Percentiles rank a stretch among this genome's conserved stretches.
Conservation (phyloP, 768 basidiomycete species). For the Sporobolomyces phaffii region DNA sequence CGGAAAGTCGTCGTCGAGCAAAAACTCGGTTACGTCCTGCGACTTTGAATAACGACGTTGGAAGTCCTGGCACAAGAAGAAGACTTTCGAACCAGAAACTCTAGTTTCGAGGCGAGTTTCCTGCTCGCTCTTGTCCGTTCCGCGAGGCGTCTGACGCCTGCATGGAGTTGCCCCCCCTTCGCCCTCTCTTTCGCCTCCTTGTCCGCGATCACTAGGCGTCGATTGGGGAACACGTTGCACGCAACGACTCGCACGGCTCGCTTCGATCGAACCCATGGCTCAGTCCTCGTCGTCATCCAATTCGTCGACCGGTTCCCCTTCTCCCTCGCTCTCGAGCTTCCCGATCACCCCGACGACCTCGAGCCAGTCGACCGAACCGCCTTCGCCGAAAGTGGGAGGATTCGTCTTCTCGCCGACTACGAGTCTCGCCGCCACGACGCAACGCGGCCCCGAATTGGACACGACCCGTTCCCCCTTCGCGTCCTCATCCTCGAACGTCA, state of each 20-base stretch:
- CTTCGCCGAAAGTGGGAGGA: background rate
- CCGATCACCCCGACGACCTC: conserved; percentile 8
- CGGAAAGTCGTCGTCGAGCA: no score
- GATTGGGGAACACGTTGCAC: no score
- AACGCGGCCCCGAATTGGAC: background rate
- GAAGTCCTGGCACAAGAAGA: background rate
- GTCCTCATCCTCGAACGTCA: conserved; percentile 4
- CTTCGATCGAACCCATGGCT: no score
- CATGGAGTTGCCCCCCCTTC: no score
- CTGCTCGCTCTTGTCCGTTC: no score
- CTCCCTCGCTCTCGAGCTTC: background rate
- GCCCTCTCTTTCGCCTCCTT: no score
- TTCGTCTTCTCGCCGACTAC: conserved; percentile 4
- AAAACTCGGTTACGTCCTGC: no score
- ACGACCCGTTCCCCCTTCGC: background rate
- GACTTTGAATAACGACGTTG: no score
- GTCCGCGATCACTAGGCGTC: no score
- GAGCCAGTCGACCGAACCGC: conserved; percentile 3
- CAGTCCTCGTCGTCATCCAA: background rate
- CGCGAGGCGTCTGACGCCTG: no score
- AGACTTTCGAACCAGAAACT: background rate
- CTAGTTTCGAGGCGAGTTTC: background rate
- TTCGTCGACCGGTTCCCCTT: background rate
- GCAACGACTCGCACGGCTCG: no score
- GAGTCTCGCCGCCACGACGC: background rate